Evolutionary conservation across 2,329 filamentous ascomycete species (phyloP), one percentile per base, ranked within the genome.

Genomic region (Aplosporella prunicola): DNA sequence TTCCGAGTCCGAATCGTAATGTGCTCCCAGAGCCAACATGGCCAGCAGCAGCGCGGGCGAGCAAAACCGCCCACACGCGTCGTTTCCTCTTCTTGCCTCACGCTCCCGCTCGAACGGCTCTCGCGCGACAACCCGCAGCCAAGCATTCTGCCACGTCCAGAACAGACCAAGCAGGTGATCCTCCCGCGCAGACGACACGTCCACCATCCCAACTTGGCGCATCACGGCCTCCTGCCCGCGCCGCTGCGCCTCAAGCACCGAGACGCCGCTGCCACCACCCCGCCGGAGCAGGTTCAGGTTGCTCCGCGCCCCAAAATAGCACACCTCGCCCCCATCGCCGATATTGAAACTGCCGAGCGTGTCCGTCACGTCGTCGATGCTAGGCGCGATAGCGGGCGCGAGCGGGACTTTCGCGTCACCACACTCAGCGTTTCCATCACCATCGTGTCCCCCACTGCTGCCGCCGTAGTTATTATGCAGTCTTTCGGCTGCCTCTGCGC

Each of bases 261-360:
- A 10, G 9, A 18, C 16, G 16, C 13, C n/a, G 28, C 20, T 10
- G 16, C 18, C 6, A 9, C 11, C 9, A 7, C 16, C 15, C 16
- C 5, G 11, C 5, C 28, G 28, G 28, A 31, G 28, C 28, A 31
- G 28, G 16, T 31, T 31, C 5, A 17, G 9, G 13, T 31, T 31
- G 28, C 28, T 31, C 16, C 28, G 28, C 9, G 28, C 18, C 4
- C 28, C 28, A n/a, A 31, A 31, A 18, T 31, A 31, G 15, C 28
- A 31, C 16, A 31, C 20, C 16, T 31, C 28, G 9, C 28, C 28
- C 10, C 28, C 28, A 14, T 31, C 28, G 28, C 28, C 28, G 7
- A 31, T 31, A n/a, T 31, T 31, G 16, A 31, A 31, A 11, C 14
- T 17, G 15, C 28, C 16, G 17, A 31, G 29, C 6, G 29, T 31